Percentiles rank a stretch among this genome's conserved stretches.
Conservation (phyloP, 2,329 filamentous ascomycete species). For the Sporothrix euskadiensis region DNA sequence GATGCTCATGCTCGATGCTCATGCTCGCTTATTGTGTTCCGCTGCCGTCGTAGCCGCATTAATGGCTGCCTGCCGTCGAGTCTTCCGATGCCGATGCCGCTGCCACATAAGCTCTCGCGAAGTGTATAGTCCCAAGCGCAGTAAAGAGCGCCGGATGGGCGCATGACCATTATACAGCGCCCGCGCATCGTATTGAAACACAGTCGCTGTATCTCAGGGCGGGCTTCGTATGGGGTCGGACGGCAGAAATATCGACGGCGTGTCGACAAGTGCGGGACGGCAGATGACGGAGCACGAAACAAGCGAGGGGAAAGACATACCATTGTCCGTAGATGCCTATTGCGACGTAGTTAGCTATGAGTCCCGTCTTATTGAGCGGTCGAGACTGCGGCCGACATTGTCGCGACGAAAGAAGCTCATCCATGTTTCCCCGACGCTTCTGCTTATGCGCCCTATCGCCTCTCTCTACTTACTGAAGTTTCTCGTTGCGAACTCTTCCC, state of each 20-base stretch:
- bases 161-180: background rate
- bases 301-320: constrained; percentile 48
- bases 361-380: background rate
- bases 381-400: background rate
- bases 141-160: background rate
- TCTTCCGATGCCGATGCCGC: background rate
- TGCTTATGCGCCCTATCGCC: background rate
- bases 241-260: background rate
- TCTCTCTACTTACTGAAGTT: constrained; percentile 63
- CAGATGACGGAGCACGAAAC: background rate
- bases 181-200: too few relatives aligned
- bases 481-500: constrained; percentile 69
- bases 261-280: background rate
- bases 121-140: background rate
- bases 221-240: background rate
- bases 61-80: background rate
- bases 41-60: background rate
- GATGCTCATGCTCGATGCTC: too few relatives aligned
- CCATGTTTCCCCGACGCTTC: background rate
- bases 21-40: background rate
- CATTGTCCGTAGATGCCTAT: constrained; percentile 75
- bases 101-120: background rate
- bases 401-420: background rate
- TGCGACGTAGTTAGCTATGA: constrained; percentile 27
- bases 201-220: background rate